These are phyloP conservation scores for Claviceps arundinis DNA, from an alignment of 2,329 filamentous ascomycete species.

Conservation along the genomic window DNA sequence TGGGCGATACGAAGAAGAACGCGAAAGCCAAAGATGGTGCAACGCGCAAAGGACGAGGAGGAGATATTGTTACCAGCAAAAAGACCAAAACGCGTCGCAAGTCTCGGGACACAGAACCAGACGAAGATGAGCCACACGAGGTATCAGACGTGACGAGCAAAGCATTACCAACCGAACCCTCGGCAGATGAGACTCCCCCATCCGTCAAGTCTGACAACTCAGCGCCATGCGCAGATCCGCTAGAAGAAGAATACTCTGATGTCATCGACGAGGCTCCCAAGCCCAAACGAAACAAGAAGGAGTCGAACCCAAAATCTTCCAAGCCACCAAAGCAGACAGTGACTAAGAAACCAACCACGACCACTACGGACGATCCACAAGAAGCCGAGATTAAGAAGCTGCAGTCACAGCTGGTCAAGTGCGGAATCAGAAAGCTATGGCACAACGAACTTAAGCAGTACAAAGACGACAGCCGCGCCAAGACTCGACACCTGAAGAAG, in stretches of 20 bases:
- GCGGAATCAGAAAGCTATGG: conserved; percentile 89
- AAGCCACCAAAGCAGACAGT: conserved; percentile 17
- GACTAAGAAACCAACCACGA: conserved; percentile 15
- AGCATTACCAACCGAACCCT: conserved; percentile 6
- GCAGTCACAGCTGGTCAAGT: conserved; percentile 77
- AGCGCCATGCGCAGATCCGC: conserved; percentile 5
- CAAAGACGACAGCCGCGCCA: conserved; percentile 56
- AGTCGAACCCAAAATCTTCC: conserved; percentile 17
- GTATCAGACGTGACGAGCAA: conserved; percentile 7
- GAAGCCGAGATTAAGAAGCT: conserved; percentile 77
- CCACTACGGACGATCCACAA: conserved; percentile 39
- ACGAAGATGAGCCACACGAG: conserved; percentile 4
- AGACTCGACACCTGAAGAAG: conserved; percentile 66
- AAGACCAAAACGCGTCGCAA: conserved; percentile 7
- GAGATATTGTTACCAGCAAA: conserved; percentile 1
- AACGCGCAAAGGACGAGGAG: not conserved
- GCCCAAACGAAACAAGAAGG: conserved; percentile 44
- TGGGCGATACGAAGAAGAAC: conserved; percentile 13
- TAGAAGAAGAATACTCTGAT: conserved; percentile 24
- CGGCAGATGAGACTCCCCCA: conserved; percentile 10
- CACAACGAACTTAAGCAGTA: conserved; percentile 67
- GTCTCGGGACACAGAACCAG: conserved; percentile 4
- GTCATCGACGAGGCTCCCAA: conserved; percentile 61
- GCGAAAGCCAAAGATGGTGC: conserved; percentile 17
- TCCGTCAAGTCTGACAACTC: conserved; percentile 10